Base-by-base conservation (phyloP, 2,329 filamentous ascomycete species). In the Trichophyton benhamiae region DNA sequence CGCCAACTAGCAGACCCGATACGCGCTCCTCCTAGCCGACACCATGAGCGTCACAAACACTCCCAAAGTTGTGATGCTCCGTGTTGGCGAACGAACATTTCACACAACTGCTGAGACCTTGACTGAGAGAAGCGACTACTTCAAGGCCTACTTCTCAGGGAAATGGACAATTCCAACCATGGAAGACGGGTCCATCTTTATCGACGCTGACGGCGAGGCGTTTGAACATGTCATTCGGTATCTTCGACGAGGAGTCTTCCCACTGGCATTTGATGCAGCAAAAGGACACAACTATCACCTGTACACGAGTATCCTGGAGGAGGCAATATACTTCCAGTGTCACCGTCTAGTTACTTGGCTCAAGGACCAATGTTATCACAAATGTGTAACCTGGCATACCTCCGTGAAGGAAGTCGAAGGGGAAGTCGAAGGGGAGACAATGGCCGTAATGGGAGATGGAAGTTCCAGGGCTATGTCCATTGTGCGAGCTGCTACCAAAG, bases 321-420 rank as follows among this genome's bases (percentile, higher is more conserved):
- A 61, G 42, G 62, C 62, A 11, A 62, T 36, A 41, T 61, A 64
- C 52, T 64, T 64, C 36, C 60, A 64, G 60, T 60, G 60, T 30
- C 33, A 13, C 3, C 17, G 17, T 17, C 42, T 63, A 17, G n/a
- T 63, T 49, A 52, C 33, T 6, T 64, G 60, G 60, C 38, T 64
- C 9, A 42, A 62, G 55, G 58, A 64, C n/a, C 30, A 59, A 59
- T 59, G 42, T 30, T 64, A 60, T 30, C 25, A 60, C 7, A 59
- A 60, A 44, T 62, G 63, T 25, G 25, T 64, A 17, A 62, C 46
- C 17, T 58, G 38, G 33, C 9, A 20, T n/a, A 20, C 17, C 33
- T 42, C 17, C n/a, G n/a, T 33, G 25, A 17, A 48, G 60, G 27
- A 36, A n/a, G 42, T 33, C 4, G 20, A n/a, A 11, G 13, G 15